Base-by-base conservation (phyloP, 2,329 filamentous ascomycete genomes). In the Waltergamsia citrina region DNA sequence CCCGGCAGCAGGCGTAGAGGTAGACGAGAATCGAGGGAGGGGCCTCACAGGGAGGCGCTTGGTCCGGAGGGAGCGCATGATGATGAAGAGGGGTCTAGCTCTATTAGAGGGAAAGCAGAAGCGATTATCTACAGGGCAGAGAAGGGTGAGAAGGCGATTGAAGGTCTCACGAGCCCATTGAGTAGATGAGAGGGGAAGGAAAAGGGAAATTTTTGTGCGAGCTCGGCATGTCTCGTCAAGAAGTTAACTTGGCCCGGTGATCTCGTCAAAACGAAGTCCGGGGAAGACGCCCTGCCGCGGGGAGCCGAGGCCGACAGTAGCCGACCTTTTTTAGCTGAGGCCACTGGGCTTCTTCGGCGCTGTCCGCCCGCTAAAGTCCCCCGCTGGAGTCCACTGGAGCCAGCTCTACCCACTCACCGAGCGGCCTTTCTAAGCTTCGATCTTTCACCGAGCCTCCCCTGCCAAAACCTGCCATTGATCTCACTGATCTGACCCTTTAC, bases 51-150 rank as follows among this genome's bases (percentile, higher is more conserved):
- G 62, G 42, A 67, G 58, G 43, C 67, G 62, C 39, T 62, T 65
- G 33, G 65, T 60, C 45, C 70, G 65, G 47, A 76, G 59, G 42
- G 71, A 70, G 48, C 71, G 68, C 72, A 77, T 77, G 4, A 16
- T n/a, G 22, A 12, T 30, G 28, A 30, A 30, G 28, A 15, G 15
- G 15, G 8, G 11, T 8, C 10, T 7, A 10, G 8, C 7, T 11
- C 11, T 30, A 11, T 18, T 11, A 17, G 28, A 30, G 7, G 28
- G 20, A 9, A 20, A 17, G 14, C 17, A 20, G 16, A 21, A 22
- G 9, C 24, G 23, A 34, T 28, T 22, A 27, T 12, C 18, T 17
- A 29, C 11, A 7, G n/a, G n/a, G n/a, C n/a, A n/a, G n/a, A n/a
- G n/a, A n/a, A n/a, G n/a, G n/a, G n/a, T n/a, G n/a, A n/a, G n/a